Evolutionary conservation across 345 rosid genomes (phyloP).

Genomic region (Ceriops tagal): DNA sequence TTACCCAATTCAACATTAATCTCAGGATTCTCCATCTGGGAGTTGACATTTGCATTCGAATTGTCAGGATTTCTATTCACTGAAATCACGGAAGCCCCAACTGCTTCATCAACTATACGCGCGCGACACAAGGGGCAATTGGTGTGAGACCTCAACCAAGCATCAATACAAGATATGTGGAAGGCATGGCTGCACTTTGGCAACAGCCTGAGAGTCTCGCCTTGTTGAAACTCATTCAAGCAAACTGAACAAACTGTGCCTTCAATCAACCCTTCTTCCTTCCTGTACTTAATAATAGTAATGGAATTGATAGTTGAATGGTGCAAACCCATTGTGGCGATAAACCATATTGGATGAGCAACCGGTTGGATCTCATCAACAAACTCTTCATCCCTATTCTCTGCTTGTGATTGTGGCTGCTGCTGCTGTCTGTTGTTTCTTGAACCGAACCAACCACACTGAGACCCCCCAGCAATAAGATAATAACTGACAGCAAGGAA

Average conservation of each 20-base stretch:
- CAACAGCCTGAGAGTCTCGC: slow-evolving; percentile 62
- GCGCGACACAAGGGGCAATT: slow-evolving; percentile 91
- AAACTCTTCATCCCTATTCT: slow-evolving; percentile 36
- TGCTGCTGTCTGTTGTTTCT: slow-evolving; percentile 17
- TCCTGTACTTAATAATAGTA: slow-evolving; percentile 52
- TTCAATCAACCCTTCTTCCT: slow-evolving; percentile 70
- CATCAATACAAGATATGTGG: slow-evolving; percentile 70
- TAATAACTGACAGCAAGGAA: slow-evolving; percentile 41
- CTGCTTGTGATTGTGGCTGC: slow-evolving; percentile 3
- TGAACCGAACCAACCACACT: slow-evolving; percentile 26
- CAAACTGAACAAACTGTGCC: slow-evolving; percentile 84
- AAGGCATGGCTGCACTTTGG: slow-evolving; percentile 90
- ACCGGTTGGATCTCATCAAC: slow-evolving; percentile 39
- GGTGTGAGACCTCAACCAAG: slow-evolving; percentile 76
- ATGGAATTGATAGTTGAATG: slow-evolving; percentile 72
- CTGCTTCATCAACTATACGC: slow-evolving; percentile 27
- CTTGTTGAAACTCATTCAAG: slow-evolving; percentile 74
- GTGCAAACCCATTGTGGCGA: slow-evolving; percentile 68
- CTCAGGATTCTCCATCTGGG: slow-evolving; percentile 29
- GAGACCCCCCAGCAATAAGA: slow-evolving; percentile 37
- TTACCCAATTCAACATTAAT: slow-evolving; percentile 25
- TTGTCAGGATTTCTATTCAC: slow-evolving; percentile 28
- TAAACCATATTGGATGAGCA: slow-evolving; percentile 75
- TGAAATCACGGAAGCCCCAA: slow-evolving; percentile 19
- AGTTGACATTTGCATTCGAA: slow-evolving; percentile 5